Evolutionary conservation across 495 filamentous ascomycete species (phyloP).

Genomic region (Chaetomium tenue): DNA sequence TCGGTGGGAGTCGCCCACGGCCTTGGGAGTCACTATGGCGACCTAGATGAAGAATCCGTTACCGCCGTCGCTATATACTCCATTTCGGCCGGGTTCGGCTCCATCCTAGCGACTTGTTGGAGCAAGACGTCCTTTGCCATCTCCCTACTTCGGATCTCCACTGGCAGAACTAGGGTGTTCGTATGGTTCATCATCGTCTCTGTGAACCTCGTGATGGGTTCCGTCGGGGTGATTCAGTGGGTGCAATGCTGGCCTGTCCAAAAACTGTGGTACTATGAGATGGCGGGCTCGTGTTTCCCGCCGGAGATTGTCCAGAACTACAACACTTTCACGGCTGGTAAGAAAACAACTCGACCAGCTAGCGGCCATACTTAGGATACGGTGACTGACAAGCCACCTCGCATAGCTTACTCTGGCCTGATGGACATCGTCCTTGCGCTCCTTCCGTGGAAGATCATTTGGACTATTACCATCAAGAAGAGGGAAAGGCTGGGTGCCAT

Average conservation of each 20-base stretch:
- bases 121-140: constrained; percentile 24
- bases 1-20: constrained; percentile 25
- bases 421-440: constrained; percentile 30
- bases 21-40: constrained; percentile 20
- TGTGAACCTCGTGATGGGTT: constrained; percentile 30
- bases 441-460: constrained; percentile 32
- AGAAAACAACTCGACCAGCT: too few relatives aligned
- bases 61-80: not conserved
- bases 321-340: constrained; percentile 22
- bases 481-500: constrained; percentile 32
- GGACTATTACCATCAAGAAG: constrained; percentile 25
- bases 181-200: constrained; percentile 32
- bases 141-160: constrained; percentile 19
- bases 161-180: not conserved
- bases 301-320: not conserved
- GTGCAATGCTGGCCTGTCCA: constrained; percentile 22
- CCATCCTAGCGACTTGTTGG: constrained; percentile 22
- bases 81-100: constrained; percentile 14
- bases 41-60: not conserved
- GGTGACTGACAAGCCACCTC: not conserved
- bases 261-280: constrained; percentile 6
- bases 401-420: constrained; percentile 9
- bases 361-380: too few relatives aligned
- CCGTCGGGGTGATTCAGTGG: constrained; percentile 24
- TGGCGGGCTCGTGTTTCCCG: constrained; percentile 12